Evolutionary conservation across 495 filamentous ascomycete species (phyloP).

Genomic region (Halenospora varia): DNA sequence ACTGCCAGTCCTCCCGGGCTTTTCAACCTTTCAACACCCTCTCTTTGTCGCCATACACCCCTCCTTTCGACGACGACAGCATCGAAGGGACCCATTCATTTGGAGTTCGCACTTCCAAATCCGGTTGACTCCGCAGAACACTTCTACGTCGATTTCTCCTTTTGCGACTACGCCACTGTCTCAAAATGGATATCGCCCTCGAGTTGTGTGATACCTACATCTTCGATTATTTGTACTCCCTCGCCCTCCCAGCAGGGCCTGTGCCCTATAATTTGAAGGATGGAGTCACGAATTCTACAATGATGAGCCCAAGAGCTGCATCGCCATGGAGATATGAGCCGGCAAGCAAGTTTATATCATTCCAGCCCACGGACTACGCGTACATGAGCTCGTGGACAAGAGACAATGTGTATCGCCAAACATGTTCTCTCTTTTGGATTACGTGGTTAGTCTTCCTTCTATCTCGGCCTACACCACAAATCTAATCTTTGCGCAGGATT

Average conservation of each 20-base stretch:
- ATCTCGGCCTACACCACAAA: not conserved
- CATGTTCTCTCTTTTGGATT: constrained; percentile 71
- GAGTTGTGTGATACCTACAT: constrained; percentile 81
- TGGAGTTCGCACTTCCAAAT: not conserved
- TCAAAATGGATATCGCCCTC: constrained; percentile 85
- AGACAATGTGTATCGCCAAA: constrained; percentile 78
- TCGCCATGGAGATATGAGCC: constrained; percentile 61
- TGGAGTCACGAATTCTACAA: constrained; percentile 36
- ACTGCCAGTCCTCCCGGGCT: not conserved
- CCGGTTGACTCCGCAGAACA: not conserved
- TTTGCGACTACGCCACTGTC: not conserved
- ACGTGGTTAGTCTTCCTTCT: constrained; percentile 63
- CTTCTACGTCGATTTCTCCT: not conserved
- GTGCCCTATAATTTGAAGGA: constrained; percentile 40
- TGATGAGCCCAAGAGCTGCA: constrained; percentile 19
- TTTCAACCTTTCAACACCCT: not conserved
- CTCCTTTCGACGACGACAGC: constrained; percentile 2
- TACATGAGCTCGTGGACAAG: constrained; percentile 77
- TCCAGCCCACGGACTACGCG: constrained; percentile 72
- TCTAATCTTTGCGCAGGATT: constrained; percentile 51
- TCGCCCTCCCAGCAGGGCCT: constrained; percentile 57
- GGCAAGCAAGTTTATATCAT: constrained; percentile 63
- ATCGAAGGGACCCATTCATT: not conserved
- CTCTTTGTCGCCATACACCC: constrained; percentile 16
- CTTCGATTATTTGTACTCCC: constrained; percentile 77